Base-by-base conservation (phyloP, 2,329 filamentous ascomycete genomes). In the Clarireedia paspali region DNA sequence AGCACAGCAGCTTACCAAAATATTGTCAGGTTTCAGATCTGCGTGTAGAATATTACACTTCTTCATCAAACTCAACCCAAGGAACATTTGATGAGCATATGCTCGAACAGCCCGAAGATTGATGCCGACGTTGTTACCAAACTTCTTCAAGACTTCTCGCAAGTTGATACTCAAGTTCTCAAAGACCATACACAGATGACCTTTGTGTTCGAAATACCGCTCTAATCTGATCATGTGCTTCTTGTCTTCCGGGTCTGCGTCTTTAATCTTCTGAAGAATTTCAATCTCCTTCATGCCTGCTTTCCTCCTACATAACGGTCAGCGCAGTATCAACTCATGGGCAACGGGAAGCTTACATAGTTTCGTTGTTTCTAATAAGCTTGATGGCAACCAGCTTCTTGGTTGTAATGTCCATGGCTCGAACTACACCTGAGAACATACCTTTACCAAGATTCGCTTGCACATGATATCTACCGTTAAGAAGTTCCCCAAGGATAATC, bases 11-110 rank as follows among this genome's bases (percentile, higher is more conserved):
- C 64, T 60, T 62, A 68, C 67, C 66, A 99, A 75, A 56, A 99
- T 92, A 66, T 99, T 99, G 80, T 99, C 94, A 7, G 94, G 94
- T 73, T 99, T 99, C 65, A 99, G 72, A 77, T 99, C 94, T 14
- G 92, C 91, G 70, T 99, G 94, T 52, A 99, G 82, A 68, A 99
- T 89, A 71, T 91, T 91, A 75, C 89, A 95, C 68, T 90, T 92
- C 64, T 90, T 87, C 75, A 99, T 82, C 66, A 96, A 85, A 64
- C 85, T 87, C 52, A 99, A 75, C 2, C 90, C 90, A 27, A 95
- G 78, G 70, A 99, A 96, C 70, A 96, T 96, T 72, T 99, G 94
- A 66, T 91, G 87, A 4, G 92, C 89, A 69, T 96, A 99, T 15
- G 87, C 84, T 63, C 90, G 83, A 48, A 96, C 92, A 10, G 91